Evolutionary conservation across 257 asterid genomes (phyloP).

Genomic region (Solanum virginianum): DNA sequence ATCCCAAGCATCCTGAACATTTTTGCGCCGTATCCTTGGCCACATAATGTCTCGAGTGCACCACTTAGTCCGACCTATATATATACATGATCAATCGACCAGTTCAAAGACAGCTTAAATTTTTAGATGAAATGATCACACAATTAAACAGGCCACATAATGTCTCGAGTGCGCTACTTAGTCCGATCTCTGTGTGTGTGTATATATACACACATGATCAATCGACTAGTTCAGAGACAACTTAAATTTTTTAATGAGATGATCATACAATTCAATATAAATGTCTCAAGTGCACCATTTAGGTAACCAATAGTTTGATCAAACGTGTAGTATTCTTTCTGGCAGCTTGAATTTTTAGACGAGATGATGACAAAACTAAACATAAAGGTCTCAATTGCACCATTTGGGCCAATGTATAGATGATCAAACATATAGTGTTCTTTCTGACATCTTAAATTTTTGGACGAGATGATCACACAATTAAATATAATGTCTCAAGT

Average conservation of each 20-base stretch:
- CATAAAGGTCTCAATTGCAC: conserved; percentile 68
- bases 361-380: neutral
- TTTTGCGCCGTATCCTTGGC: conserved; percentile 74
- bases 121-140: neutral
- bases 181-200: conserved; percentile 25
- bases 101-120: neutral
- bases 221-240: no score
- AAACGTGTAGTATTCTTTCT: neutral
- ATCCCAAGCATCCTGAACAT: conserved; percentile 44
- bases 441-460: no score
- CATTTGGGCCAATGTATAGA: conserved; percentile 52
- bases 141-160: conserved; percentile 13
- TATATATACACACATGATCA: no score
- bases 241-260: no score
- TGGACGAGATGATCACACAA: no score
- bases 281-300: no score
- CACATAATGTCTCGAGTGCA: conserved; percentile 81
- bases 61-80: conserved; percentile 74
- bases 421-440: no score
- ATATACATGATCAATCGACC: neutral
- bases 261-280: no score
- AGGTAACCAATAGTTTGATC: no score
- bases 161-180: conserved; percentile 75
- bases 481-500: conserved; percentile 56
- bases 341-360: neutral